Percentiles rank a stretch among this genome's conserved stretches.
Evolutionary conservation across 306 rosid species (phyloP).

Genomic region (Prunus salicina): DNA sequence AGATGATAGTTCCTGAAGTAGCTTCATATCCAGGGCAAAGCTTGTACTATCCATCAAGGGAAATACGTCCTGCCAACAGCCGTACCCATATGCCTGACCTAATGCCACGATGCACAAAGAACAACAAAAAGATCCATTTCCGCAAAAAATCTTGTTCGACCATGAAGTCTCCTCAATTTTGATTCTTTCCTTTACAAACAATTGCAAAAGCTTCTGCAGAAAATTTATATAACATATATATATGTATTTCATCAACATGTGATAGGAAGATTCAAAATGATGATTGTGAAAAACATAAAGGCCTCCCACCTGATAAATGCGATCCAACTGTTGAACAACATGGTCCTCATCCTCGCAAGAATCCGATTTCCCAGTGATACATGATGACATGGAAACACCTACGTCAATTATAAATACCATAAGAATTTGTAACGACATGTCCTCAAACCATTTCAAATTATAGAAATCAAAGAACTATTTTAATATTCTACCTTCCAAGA

Average conservation of each 20-base stretch:
- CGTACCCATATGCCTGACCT: slow-evolving; percentile 42
- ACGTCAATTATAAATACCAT: slow-evolving; percentile 1
- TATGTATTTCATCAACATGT: neutral
- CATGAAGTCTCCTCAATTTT: slow-evolving; percentile 36
- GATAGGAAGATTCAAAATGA: neutral
- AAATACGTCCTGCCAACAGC: slow-evolving; percentile 58
- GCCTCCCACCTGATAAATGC: slow-evolving; percentile 54
- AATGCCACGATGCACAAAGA: slow-evolving; percentile 40
- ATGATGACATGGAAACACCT: slow-evolving; percentile 68
- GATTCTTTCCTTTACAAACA: slow-evolving; percentile 44
- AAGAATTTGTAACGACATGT: neutral
- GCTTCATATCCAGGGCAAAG: slow-evolving; percentile 63
- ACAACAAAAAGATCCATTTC: slow-evolving; percentile 49
- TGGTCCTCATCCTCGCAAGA: slow-evolving; percentile 38
- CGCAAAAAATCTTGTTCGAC: slow-evolving; percentile 24
- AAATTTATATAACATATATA: neutral
- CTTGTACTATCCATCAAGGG: slow-evolving; percentile 59
- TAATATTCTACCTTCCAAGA: slow-evolving; percentile 61
- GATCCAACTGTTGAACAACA: slow-evolving; percentile 43
- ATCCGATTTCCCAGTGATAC: slow-evolving; percentile 41
- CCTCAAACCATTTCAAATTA: neutral
- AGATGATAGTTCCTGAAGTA: slow-evolving; percentile 59
- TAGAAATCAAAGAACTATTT: neutral
- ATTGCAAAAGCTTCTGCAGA: slow-evolving; percentile 46
- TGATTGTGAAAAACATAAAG: neutral